Percentiles rank a stretch among this genome's conserved stretches.
phyloP scores from a whole-genome alignment of 1,284 basidiomycete genomes.

The Inonotus hispidus region DNA sequence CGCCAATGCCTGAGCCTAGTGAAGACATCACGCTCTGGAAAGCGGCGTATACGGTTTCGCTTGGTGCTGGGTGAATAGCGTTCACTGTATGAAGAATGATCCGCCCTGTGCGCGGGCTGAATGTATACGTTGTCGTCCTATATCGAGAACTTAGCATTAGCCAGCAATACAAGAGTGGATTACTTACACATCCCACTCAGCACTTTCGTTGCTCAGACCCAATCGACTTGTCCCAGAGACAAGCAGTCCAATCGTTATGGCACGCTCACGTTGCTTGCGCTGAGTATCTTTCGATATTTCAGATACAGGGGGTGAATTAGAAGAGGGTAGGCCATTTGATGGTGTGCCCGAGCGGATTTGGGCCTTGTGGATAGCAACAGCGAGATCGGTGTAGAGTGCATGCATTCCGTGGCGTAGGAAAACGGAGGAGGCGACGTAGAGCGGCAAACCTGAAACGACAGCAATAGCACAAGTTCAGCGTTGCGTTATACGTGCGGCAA shows the following conservation, averaged over 20 bases:
- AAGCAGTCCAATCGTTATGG: conserved; percentile 46
- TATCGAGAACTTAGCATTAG: neutral
- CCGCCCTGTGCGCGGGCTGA: conserved; percentile 59
- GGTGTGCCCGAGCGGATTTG: conserved; percentile 30
- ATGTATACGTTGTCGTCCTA: conserved; percentile 70
- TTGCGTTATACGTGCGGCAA: too few relatives aligned
- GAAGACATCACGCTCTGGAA: conserved; percentile 45
- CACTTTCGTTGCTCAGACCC: conserved; percentile 43
- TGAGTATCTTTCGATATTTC: conserved; percentile 16
- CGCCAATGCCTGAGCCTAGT: conserved; percentile 32
- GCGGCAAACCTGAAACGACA: conserved; percentile 45
- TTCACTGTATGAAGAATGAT: conserved; percentile 60
- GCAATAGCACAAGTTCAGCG: too few relatives aligned
- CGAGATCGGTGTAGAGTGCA: conserved; percentile 63
- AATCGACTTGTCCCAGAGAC: conserved; percentile 40
- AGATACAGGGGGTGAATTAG: neutral
- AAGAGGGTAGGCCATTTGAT: neutral
- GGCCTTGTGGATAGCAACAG: conserved; percentile 48
- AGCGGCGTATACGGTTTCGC: conserved; percentile 61
- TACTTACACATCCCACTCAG: conserved; percentile 69
- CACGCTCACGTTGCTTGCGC: conserved; percentile 38
- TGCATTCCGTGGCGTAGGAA: conserved; percentile 69
- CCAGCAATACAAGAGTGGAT: neutral
- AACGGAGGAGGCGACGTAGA: conserved; percentile 65
- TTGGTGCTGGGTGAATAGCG: conserved; percentile 69